Base-by-base conservation (phyloP, 2,329 filamentous ascomycete species). In the Trichophyton schoenleinii region DNA sequence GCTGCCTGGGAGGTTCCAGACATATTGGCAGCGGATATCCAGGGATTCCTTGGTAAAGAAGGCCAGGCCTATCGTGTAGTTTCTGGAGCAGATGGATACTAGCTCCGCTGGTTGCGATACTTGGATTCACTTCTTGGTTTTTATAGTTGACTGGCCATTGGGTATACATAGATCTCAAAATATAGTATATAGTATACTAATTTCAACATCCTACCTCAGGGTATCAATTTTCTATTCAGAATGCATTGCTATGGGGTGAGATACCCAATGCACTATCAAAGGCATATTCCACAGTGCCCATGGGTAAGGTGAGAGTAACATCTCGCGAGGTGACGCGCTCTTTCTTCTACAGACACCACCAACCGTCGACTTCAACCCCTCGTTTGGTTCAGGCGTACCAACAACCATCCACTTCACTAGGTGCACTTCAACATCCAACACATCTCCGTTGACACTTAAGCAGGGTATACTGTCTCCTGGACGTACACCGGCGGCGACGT, bases 1-100 rank as follows among this genome's bases (percentile, higher is more conserved):
- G 79, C 78, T 4, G 79, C 80, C 13, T 80, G 75, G 72, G 79
- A 82, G 67, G 68, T 70, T 5, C 80, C 80, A 1, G 75, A 79
- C 61, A 67, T 73, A 6, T 70, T 82, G 57, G 74, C 72, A 1
- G 66, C 64, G 2, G 79, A 81, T 70, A 61, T 82, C 64, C 72
- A 72, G 63, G 71, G 71, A 41, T 80, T 82, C 72, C 75, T 81
- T 65, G 74, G 76, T 3, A 79, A 73, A 60, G 67, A 68, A 18
- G 74, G 73, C 15, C 70, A 70, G 44, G 74, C 72, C 1, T 74
- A 70, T 64, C 69, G 67, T 11, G 69, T 68, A 13, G 66, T 77
- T 8, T n/a, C 66, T 8, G 71, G 69, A 5, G 72, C 65, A 61
- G 64, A 70, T 66, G 74, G 75, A 4, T 76, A 58, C 11, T 55